These are phyloP conservation scores for Malus sylvestris DNA, from an alignment of 306 rosid genomes.

Conservation along the genomic window DNA sequence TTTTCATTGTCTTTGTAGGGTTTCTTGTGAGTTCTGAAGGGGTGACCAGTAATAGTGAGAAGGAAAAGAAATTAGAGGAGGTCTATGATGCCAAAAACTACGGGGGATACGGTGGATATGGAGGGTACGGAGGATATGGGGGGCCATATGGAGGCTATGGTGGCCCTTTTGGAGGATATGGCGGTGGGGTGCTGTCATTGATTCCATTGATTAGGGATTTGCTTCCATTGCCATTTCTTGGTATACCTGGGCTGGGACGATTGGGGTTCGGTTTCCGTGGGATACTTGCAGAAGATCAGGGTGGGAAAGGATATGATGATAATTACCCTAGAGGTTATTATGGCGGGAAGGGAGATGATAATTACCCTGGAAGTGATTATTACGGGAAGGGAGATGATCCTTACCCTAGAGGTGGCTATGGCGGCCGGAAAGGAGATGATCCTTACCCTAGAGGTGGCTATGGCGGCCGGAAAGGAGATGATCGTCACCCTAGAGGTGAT, in stretches of 20 bases:
- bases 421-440: neutral
- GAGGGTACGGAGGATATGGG: neutral
- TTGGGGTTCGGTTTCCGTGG: neutral
- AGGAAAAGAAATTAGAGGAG: neutral
- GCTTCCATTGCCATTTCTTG: neutral
- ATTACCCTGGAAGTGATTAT: neutral
- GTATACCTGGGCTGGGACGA: neutral
- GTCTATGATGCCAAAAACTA: neutral
- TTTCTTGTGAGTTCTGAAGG: slow-evolving; percentile 21
- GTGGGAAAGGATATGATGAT: neutral
- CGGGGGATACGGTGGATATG: neutral
- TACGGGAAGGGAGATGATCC: neutral
- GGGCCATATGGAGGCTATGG: neutral
- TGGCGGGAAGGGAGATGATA: neutral
- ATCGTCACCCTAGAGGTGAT: neutral
- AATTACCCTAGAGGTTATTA: neutral
- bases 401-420: neutral
- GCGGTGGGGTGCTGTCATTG: neutral
- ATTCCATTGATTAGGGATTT: neutral
- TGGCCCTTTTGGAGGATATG: neutral
- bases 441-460: neutral
- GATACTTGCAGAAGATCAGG: neutral
- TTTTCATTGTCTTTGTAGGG: slow-evolving; percentile 13
- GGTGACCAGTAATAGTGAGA: slow-evolving; percentile 1
- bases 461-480: neutral